phyloP scores from a whole-genome alignment of 2,329 filamentous ascomycete species.

The Phialemoniopsis sp. region DNA sequence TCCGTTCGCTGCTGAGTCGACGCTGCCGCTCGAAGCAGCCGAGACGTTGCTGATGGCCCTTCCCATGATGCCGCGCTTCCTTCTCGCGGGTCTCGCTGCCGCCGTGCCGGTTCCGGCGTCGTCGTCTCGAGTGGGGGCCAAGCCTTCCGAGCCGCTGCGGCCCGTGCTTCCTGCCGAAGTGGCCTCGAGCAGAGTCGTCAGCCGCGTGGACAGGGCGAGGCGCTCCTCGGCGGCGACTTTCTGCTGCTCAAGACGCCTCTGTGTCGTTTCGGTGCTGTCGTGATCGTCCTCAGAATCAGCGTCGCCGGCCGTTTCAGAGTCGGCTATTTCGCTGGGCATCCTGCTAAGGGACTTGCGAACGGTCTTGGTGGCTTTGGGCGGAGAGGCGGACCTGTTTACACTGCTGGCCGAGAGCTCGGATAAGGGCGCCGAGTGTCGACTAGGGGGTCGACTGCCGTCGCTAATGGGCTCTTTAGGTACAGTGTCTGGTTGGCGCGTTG shows the following conservation, averaged over 20 bases:
- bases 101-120: slow-evolving; percentile 4
- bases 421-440: slow-evolving; percentile 5
- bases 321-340: slow-evolving; percentile 33
- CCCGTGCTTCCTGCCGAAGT: slow-evolving; percentile 13
- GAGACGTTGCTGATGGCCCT: slow-evolving; percentile 56
- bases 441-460: slow-evolving; percentile 6
- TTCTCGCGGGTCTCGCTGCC: slow-evolving; percentile 8
- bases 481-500: background rate
- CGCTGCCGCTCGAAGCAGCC: slow-evolving; percentile 41
- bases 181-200: slow-evolving; percentile 34
- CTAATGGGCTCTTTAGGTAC: too few relatives aligned
- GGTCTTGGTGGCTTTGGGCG: background rate
- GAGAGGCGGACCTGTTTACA: background rate
- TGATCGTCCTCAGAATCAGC: slow-evolving; percentile 12
- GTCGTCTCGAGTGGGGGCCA: background rate
- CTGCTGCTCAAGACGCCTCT: slow-evolving; percentile 13
- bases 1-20: slow-evolving; percentile 22
- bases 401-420: background rate
- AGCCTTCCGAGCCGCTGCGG: slow-evolving; percentile 9
- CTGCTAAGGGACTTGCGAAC: slow-evolving; percentile 21
- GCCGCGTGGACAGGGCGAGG: slow-evolving; percentile 33
- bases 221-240: slow-evolving; percentile 25
- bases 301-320: slow-evolving; percentile 32
- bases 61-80: slow-evolving; percentile 48
- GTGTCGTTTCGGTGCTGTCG: slow-evolving; percentile 4